Evolutionary conservation across 208 protist genomes (phyloP), one percentile per base, ranked within the genome.

Genomic region (Tritrichomonas musculus): DNA sequence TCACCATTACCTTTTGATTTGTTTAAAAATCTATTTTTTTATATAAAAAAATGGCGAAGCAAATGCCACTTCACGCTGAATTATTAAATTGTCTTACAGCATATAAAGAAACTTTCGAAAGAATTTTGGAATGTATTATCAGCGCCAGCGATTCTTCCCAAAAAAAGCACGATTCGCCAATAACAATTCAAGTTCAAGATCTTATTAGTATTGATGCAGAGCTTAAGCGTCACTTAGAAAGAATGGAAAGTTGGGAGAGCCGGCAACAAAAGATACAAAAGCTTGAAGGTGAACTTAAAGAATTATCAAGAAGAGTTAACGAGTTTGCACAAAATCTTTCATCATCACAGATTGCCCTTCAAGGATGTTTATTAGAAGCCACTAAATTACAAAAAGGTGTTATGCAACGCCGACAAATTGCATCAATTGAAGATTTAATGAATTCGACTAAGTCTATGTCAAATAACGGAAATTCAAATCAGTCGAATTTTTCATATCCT

Each of bases 41-140:
- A n/a, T n/a, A n/a, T n/a, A n/a, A n/a, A n/a, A 84, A 84, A 44
- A 84, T 84, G 73, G 2, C 73, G 9, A 84, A 84, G 20, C 73
- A 84, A 53, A 84, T 84, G 36, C 73, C 73, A 33, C 36, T 84
- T 2, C 36, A 39, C 22, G 73, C 73, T 9, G 73, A 84, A 84
- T n/a, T 84, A 13, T 84, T 44, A n/a, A 84, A 84, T 84, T 84
- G 73, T 22, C 73, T 84, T 84, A 53, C 44, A 13, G 73, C 73
- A 53, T 84, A 84, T 20, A 84, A 33, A 53, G 73, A 84, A 53
- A 47, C 73, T n/a, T 53, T 84, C 33, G 41, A 55, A 53, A 84
- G 73, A 84, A 84, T 84, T 53, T n/a, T 84, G 1, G 33, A 49
- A 14, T 84, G 73, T 25, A 84, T 84, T 53, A 17, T 39, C 3